Conservation (phyloP, 306 rosid genomes). For the Rosa persica region DNA sequence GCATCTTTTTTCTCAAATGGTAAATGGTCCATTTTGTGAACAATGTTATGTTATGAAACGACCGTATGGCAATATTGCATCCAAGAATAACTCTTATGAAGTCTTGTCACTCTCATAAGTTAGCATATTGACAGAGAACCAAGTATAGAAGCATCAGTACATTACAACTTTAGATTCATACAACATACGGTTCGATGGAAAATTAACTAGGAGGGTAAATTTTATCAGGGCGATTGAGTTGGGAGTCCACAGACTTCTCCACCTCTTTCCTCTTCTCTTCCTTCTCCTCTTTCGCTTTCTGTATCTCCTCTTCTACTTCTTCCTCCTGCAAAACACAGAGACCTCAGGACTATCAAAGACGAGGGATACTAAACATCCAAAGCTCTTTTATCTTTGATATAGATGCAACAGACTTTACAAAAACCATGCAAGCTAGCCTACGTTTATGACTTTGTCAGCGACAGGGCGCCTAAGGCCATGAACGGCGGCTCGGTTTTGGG, state of each 20-base stretch:
- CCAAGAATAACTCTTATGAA: not conserved
- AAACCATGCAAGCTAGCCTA: conserved; percentile 1
- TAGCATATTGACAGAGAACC: not conserved
- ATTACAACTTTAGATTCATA: not conserved
- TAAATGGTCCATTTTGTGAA: not conserved
- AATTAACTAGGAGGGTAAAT: conserved; percentile 11
- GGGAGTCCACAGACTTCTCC: conserved; percentile 41
- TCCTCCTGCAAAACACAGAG: conserved; percentile 31
- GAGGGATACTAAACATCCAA: not conserved
- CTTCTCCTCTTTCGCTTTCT: conserved; percentile 36
- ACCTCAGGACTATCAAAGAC: not conserved
- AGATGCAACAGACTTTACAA: not conserved
- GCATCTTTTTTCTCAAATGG: not conserved
- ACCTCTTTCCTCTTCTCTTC: conserved; percentile 38
- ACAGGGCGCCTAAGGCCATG: conserved; percentile 29
- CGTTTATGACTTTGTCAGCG: conserved; percentile 18
- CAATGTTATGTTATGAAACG: not conserved
- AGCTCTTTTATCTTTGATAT: not conserved
- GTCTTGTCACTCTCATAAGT: not conserved
- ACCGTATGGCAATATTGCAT: not conserved
- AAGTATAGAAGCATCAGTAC: not conserved
- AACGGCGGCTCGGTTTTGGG: conserved; percentile 30
- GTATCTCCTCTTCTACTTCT: conserved; percentile 33
- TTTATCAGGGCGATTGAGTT: conserved; percentile 8
- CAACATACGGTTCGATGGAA: not conserved